phyloP scores from a whole-genome alignment of 805 yeast genomes.

The Hanseniaspora valbyensis region DNA sequence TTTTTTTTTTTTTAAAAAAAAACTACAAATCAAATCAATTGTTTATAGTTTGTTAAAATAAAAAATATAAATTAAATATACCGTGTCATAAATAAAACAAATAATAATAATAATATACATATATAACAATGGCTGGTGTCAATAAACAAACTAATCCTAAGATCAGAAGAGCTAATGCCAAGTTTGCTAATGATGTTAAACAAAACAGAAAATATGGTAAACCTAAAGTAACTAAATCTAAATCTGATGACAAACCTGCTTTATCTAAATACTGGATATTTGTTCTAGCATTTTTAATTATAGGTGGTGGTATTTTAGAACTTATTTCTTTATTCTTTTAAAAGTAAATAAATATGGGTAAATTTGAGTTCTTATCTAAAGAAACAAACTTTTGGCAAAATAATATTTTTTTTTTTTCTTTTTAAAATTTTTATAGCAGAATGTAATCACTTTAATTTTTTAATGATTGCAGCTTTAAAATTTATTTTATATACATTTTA shows the following conservation, averaged over 20 bases:
- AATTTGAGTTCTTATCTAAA: too few relatives aligned
- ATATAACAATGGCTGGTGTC: constrained; percentile 12
- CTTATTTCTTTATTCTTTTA: constrained; percentile 12
- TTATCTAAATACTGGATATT: constrained; percentile 56
- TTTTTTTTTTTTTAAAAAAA: too few relatives aligned
- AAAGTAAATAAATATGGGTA: too few relatives aligned
- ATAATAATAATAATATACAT: too few relatives aligned
- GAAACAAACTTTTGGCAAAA: not conserved
- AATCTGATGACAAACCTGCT: constrained; percentile 35
- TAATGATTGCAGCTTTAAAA: too few relatives aligned
- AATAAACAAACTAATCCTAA: constrained; percentile 40
- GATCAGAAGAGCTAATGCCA: constrained; percentile 78
- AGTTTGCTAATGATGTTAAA: constrained; percentile 64
- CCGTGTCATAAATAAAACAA: not conserved
- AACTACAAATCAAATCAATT: too few relatives aligned
- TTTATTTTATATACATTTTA: too few relatives aligned
- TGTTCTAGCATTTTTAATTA: constrained; percentile 51
- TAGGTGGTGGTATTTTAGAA: constrained; percentile 77
- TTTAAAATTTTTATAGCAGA: too few relatives aligned
- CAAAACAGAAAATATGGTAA: constrained; percentile 56
- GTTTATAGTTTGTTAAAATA: too few relatives aligned
- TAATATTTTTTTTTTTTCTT: not conserved
- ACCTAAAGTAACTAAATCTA: constrained; percentile 35
- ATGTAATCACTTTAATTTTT: too few relatives aligned
- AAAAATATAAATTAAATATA: too few relatives aligned